Base-by-base conservation (phyloP, 306 rosid genomes). In the Prunus fruticosa region DNA sequence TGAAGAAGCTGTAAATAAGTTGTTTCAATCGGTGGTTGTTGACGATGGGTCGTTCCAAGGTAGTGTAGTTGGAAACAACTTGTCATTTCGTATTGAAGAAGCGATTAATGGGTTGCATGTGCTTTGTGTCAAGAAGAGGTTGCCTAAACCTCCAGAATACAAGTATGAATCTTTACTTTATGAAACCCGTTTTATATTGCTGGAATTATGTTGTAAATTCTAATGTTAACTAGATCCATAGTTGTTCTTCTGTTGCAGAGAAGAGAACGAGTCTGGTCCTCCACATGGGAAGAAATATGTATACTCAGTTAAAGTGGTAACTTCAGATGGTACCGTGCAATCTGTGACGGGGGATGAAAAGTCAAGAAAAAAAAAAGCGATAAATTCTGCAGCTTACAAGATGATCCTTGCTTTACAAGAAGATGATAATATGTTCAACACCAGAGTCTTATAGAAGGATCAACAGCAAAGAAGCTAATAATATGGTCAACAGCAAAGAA, bases 101-200 rank as follows among this genome's bases (percentile, higher is more conserved):
- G 93, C 89, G 2, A 93, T 87, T 67, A 84, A 88, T 6, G 84
- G 46, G 65, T 72, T 94, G 50, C 76, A 81, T 2, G 87, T 88
- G 76, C 32, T 86, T 52, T 88, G 94, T 70, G 67, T 49, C 70
- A 79, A 53, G 82, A 90, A 76, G 76, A 88, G 76, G 76, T 87
- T 93, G 93, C 72, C 77, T 3, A 80, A 78, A 32, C 6, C 34
- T 72, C 96, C 97, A 8, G 63, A 0, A 16, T 93, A 85, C 85
- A 58, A 73, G 97, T 93, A 82, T 47, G 79, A 74, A 20, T n/a
- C 41, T 34, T 34, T 34, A 34, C 41, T 34, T 34, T 34, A 20
- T 8, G 62, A 56, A 20, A 56, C 3, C 10, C 11, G 11, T 22
- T n/a, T 11, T 20, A 0, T 56, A 9, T 56, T 56, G 25, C 11